phyloP scores from a whole-genome alignment of 352 stramenopile genomes.

The Phytophthora vignae region DNA sequence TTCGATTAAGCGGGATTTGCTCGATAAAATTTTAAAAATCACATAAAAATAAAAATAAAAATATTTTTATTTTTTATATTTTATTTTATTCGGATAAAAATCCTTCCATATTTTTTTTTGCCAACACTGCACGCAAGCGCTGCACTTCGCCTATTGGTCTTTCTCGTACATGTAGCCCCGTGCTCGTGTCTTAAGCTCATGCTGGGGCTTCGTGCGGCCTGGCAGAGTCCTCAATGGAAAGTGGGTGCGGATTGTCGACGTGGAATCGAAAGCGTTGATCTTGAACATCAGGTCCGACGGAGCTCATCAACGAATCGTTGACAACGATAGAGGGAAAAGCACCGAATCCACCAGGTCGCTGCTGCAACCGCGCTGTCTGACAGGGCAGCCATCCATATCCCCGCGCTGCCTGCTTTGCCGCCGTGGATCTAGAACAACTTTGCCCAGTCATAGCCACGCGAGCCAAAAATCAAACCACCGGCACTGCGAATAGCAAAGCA shows the following conservation, averaged over 20 bases:
- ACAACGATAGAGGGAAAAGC: not conserved
- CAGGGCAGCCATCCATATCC: not conserved
- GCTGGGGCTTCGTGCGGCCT: not conserved
- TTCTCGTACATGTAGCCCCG: too few relatives aligned
- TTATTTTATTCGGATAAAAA: too few relatives aligned
- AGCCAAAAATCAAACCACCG: constrained; percentile 1
- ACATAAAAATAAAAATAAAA: too few relatives aligned
- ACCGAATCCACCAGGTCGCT: not conserved
- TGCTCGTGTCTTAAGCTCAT: too few relatives aligned
- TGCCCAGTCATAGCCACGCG: not conserved
- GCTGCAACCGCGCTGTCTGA: not conserved
- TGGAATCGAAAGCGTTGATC: not conserved
- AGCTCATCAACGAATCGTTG: not conserved
- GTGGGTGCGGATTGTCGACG: not conserved
- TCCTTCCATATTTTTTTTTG: too few relatives aligned
- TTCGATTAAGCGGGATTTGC: too few relatives aligned
- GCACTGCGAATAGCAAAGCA: not conserved
- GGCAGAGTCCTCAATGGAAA: not conserved
- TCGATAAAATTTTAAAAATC: too few relatives aligned
- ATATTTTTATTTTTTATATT: too few relatives aligned
- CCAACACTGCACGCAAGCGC: too few relatives aligned
- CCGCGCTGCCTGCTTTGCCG: not conserved
- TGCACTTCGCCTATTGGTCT: too few relatives aligned
- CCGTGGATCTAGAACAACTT: constrained; percentile 8
- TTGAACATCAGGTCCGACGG: constrained; percentile 1